Conservation (phyloP, 1,284 basidiomycete species). For the Papiliotrema fonsecae region DNA sequence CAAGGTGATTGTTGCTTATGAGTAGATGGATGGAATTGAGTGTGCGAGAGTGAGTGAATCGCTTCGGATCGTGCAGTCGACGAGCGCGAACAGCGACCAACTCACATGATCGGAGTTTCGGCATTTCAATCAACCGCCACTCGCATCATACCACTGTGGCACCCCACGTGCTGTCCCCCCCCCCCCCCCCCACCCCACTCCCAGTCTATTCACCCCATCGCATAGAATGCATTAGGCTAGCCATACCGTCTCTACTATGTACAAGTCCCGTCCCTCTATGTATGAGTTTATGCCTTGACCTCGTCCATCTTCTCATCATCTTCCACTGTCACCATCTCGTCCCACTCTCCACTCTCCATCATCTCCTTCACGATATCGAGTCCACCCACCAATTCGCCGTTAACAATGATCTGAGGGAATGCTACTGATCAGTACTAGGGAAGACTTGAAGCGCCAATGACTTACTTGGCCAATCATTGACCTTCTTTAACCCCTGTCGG, state of each 20-base stretch:
- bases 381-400: conserved; percentile 72
- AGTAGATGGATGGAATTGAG: not conserved
- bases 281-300: not conserved
- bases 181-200: no score
- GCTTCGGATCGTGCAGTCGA: no score
- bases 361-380: conserved; percentile 64
- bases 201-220: no score
- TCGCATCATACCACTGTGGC: conserved; percentile 5
- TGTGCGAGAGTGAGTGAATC: not conserved
- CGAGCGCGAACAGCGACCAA: not conserved
- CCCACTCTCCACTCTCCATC: conserved; percentile 51
- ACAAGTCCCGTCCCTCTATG: not conserved
- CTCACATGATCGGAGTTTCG: conserved; percentile 1
- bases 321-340: conserved; percentile 34
- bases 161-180: conserved; percentile 1
- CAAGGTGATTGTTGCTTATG: no score
- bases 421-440: conserved; percentile 17
- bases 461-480: conserved; percentile 51
- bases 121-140: not conserved
- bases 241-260: not conserved
- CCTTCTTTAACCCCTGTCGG: conserved; percentile 54
- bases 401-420: conserved; percentile 70
- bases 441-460: conserved; percentile 1
- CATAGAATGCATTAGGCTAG: not conserved
- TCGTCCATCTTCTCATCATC: conserved; percentile 16